Percentiles rank a stretch among this genome's conserved stretches.
Conservation (phyloP, 768 basidiomycete genomes). For the Tephrocybe sp. region DNA sequence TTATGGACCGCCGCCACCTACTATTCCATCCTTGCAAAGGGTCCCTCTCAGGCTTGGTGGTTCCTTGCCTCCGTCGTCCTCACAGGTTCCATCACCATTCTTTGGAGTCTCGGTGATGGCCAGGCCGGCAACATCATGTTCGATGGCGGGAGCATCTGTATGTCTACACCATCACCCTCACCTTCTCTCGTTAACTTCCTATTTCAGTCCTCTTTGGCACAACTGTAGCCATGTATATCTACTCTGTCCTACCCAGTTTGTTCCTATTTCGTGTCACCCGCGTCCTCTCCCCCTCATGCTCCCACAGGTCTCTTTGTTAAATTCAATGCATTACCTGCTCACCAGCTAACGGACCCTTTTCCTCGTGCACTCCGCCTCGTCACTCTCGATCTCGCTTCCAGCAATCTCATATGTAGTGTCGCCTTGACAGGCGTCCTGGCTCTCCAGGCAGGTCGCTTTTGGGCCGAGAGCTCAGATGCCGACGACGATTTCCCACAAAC, state of each 20-base stretch:
- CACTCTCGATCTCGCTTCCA: constrained; percentile 79
- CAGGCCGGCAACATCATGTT: constrained; percentile 88
- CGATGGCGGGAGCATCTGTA: constrained; percentile 87
- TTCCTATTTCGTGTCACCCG: constrained; percentile 12
- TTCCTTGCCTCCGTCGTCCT: constrained; percentile 54
- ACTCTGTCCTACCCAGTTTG: constrained; percentile 81
- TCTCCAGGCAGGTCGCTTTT: constrained; percentile 81
- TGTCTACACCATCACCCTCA: constrained; percentile 27
- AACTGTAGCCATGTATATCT: constrained; percentile 70
- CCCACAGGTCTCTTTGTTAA: constrained; percentile 53
- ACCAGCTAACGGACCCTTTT: constrained; percentile 54
- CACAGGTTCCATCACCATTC: constrained; percentile 64
- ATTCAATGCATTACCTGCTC: constrained; percentile 59
- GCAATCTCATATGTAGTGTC: constrained; percentile 84
- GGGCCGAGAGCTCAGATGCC: constrained; percentile 75
- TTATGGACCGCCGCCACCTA: constrained; percentile 83
- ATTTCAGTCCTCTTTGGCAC: constrained; percentile 70
- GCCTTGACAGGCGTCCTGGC: constrained; percentile 85
- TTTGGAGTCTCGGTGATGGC: constrained; percentile 78
- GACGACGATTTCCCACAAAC: constrained; percentile 44
- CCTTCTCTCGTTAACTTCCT: not conserved
- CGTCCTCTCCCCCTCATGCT: not conserved
- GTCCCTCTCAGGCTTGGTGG: constrained; percentile 56
- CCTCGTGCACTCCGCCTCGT: constrained; percentile 60
- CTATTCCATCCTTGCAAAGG: constrained; percentile 75